phyloP scores from a whole-genome alignment of 768 basidiomycete genomes.

The Boletus patriciae region DNA sequence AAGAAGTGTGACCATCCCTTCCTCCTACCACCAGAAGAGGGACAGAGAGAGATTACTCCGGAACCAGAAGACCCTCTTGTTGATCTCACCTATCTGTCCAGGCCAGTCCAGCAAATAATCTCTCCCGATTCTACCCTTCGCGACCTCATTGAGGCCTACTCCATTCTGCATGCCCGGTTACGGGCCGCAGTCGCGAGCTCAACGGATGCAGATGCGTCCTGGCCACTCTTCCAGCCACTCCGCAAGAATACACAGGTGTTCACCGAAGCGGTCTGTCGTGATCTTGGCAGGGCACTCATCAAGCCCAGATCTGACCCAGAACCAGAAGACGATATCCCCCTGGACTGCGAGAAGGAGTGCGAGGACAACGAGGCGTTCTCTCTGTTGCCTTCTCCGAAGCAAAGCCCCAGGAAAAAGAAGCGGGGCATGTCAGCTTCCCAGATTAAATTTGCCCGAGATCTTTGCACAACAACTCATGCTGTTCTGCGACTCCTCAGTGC shows the following conservation, averaged over 20 bases:
- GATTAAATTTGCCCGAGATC: conserved; percentile 75
- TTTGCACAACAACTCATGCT: conserved; percentile 70
- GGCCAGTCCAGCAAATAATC: conserved; percentile 62
- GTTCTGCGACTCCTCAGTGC: conserved; percentile 65
- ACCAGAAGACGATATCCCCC: conserved; percentile 24
- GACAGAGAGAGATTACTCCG: conserved; percentile 66
- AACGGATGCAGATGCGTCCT: conserved; percentile 59
- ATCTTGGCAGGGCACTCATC: conserved; percentile 62
- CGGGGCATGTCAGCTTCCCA: conserved; percentile 75
- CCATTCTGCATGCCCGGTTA: conserved; percentile 64
- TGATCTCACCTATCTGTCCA: conserved; percentile 62
- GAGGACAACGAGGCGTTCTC: conserved; percentile 30
- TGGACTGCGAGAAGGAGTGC: conserved; percentile 24
- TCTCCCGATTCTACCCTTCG: conserved; percentile 46
- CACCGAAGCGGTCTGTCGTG: conserved; percentile 61
- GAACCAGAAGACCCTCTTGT: conserved; percentile 69
- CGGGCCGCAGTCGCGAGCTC: conserved; percentile 42
- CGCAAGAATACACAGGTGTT: conserved; percentile 53
- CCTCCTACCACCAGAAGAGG: conserved; percentile 42
- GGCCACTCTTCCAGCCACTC: conserved; percentile 73
- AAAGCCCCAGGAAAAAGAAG: conserved; percentile 56
- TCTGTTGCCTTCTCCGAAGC: conserved; percentile 65
- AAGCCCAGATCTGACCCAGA: conserved; percentile 44
- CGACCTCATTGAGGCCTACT: conserved; percentile 74
- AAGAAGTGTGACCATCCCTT: conserved; percentile 46